phyloP scores from a whole-genome alignment of 345 rosid genomes.

The Lenwebbia sp. region DNA sequence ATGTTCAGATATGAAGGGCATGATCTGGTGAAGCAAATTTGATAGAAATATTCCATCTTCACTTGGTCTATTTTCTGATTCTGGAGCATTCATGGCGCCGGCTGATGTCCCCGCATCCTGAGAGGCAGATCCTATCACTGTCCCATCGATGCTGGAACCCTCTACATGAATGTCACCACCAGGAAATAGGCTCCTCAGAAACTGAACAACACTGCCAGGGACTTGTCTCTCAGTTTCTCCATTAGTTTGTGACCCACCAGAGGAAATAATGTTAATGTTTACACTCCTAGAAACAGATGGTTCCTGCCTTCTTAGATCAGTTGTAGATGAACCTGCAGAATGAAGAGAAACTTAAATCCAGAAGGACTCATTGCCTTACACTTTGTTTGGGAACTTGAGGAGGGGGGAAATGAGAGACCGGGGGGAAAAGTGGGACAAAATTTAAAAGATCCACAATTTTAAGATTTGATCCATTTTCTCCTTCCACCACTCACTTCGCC shows the following conservation, averaged over 20 bases:
- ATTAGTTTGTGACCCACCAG: conserved; percentile 26
- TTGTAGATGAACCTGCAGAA: conserved; percentile 25
- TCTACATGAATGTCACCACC: conserved; percentile 46
- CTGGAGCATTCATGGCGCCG: conserved; percentile 5
- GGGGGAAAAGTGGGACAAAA: not conserved
- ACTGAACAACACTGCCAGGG: conserved; percentile 30
- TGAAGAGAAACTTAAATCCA: not conserved
- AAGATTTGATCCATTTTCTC: not conserved
- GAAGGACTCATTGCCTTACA: not conserved
- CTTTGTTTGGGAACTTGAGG: not conserved
- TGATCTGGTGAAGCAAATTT: conserved; percentile 50
- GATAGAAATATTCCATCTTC: conserved; percentile 58
- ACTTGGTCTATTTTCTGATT: conserved; percentile 23
- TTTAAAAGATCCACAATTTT: not conserved
- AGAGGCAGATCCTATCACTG: conserved; percentile 13
- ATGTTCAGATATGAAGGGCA: conserved; percentile 43
- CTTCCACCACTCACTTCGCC: not conserved
- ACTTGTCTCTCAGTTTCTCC: conserved; percentile 37
- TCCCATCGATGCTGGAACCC: conserved; percentile 20
- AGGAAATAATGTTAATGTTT: conserved; percentile 23
- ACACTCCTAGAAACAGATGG: conserved; percentile 20
- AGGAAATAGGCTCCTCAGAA: conserved; percentile 43
- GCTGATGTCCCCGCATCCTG: conserved; percentile 16
- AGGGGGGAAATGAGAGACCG: not conserved
- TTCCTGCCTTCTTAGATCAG: conserved; percentile 27